Evolutionary conservation across 1,139 yeast species (phyloP).

Genomic region (Saccharomyces hybrid): DNA sequence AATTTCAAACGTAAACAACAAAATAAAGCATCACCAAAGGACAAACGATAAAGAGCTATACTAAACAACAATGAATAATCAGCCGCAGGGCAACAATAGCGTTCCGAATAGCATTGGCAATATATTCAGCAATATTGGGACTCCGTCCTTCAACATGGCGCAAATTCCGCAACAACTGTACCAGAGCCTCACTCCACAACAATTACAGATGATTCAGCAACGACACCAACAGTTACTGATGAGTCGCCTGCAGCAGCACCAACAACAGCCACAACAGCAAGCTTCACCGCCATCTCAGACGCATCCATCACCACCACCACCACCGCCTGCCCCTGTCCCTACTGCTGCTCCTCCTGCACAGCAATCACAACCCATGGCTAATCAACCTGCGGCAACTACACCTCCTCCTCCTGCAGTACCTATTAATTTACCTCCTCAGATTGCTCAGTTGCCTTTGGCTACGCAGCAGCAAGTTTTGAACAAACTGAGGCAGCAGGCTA

Average conservation of each 20-base stretch:
- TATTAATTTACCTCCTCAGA: conserved; percentile 30
- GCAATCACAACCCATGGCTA: conserved; percentile 13
- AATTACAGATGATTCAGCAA: conserved; percentile 33
- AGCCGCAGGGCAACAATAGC: conserved; percentile 3
- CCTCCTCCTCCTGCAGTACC: conserved; percentile 8
- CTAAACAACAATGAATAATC: neutral
- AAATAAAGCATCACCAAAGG: conserved; percentile 6
- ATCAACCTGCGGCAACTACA: conserved; percentile 16
- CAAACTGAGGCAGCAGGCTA: conserved; percentile 29
- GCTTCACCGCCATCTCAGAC: neutral
- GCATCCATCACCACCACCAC: neutral
- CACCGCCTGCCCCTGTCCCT: too few relatives aligned
- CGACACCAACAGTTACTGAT: conserved; percentile 29
- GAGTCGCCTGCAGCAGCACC: conserved; percentile 25
- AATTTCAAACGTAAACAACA: neutral
- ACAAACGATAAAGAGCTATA: conserved; percentile 4
- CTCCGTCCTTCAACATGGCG: conserved; percentile 30
- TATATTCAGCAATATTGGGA: conserved; percentile 30
- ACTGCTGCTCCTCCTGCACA: conserved; percentile 4
- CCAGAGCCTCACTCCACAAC: conserved; percentile 30
- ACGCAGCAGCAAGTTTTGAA: conserved; percentile 29
- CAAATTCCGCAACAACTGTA: conserved; percentile 31
- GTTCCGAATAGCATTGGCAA: neutral
- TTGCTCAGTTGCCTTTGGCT: conserved; percentile 29
- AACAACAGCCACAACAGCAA: conserved; percentile 18